Conservation (phyloP, 192 early-diverging fungal species). For the Linnemannia elongata region DNA sequence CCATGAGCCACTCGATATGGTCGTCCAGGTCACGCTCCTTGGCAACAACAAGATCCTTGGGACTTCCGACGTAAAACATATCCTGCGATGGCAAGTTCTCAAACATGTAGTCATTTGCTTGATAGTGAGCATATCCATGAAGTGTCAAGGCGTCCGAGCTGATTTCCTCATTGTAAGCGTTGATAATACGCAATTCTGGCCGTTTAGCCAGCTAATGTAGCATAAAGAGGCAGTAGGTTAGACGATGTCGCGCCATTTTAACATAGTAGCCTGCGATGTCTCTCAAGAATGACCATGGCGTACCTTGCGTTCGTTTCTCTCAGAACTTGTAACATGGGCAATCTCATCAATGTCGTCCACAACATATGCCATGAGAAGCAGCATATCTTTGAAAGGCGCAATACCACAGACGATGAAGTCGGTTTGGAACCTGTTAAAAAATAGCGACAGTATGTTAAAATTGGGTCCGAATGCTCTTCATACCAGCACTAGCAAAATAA, state of each 20-base stretch:
- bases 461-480: too few relatives aligned
- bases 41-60: slow-evolving; percentile 94
- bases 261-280: not conserved
- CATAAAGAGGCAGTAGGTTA: not conserved
- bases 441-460: slow-evolving; percentile 8
- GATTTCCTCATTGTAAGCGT: slow-evolving; percentile 83
- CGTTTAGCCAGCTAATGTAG: slow-evolving; percentile 67
- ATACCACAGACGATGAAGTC: slow-evolving; percentile 90
- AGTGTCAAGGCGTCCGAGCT: slow-evolving; percentile 92
- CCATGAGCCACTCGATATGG: slow-evolving; percentile 95
- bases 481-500: not conserved
- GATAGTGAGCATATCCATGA: slow-evolving; percentile 87
- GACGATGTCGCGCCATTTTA: not conserved
- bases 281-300: not conserved
- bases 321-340: slow-evolving; percentile 61
- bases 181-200: slow-evolving; percentile 94
- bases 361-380: slow-evolving; percentile 80
- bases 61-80: slow-evolving; percentile 93
- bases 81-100: slow-evolving; percentile 78
- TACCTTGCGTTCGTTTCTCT: slow-evolving; percentile 50
- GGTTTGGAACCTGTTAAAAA: slow-evolving; percentile 73
- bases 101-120: slow-evolving; percentile 95
- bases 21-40: slow-evolving; percentile 91
- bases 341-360: slow-evolving; percentile 67
- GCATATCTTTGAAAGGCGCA: slow-evolving; percentile 80